These are phyloP conservation scores for Nyctanthes arbortristis DNA, from an alignment of 257 asterid species.

Conservation along the genomic window DNA sequence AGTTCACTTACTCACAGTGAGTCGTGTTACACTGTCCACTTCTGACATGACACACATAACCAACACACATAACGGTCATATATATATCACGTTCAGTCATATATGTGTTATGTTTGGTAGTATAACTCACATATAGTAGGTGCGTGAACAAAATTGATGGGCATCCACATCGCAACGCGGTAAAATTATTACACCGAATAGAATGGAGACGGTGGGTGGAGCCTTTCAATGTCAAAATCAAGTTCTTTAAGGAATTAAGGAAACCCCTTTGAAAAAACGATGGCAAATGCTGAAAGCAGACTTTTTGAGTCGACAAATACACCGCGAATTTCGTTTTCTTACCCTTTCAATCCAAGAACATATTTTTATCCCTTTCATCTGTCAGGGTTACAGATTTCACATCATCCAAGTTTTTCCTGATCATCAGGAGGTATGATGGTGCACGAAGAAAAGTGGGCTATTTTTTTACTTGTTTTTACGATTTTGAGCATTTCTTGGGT, in stretches of 20 bases:
- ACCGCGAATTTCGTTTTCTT: background rate
- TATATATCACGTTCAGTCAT: too few species aligned
- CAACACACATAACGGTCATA: too few species aligned
- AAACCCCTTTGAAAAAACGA: constrained; percentile 12
- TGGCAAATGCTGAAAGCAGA: background rate
- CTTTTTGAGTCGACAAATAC: constrained; percentile 26
- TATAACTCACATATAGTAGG: too few species aligned
- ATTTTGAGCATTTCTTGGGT: constrained; percentile 23
- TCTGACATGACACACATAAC: too few species aligned
- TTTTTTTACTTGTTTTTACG: constrained; percentile 16
- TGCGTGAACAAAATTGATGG: too few species aligned
- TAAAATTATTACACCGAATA: too few species aligned
- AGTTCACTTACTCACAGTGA: too few species aligned
- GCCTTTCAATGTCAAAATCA: background rate
- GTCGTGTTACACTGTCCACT: too few species aligned
- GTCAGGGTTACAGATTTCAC: background rate
- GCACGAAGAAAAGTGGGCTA: constrained; percentile 16
- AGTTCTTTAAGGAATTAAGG: background rate
- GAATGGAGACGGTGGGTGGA: too few species aligned
- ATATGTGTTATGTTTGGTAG: too few species aligned
- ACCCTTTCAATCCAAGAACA: background rate
- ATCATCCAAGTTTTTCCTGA: background rate
- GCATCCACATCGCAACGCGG: too few species aligned
- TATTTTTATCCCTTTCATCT: background rate
- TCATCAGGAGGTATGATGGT: constrained; percentile 22